Percentiles rank a stretch among this genome's conserved stretches.
phyloP scores from a whole-genome alignment of 768 basidiomycete genomes.

The Russula olivacea region DNA sequence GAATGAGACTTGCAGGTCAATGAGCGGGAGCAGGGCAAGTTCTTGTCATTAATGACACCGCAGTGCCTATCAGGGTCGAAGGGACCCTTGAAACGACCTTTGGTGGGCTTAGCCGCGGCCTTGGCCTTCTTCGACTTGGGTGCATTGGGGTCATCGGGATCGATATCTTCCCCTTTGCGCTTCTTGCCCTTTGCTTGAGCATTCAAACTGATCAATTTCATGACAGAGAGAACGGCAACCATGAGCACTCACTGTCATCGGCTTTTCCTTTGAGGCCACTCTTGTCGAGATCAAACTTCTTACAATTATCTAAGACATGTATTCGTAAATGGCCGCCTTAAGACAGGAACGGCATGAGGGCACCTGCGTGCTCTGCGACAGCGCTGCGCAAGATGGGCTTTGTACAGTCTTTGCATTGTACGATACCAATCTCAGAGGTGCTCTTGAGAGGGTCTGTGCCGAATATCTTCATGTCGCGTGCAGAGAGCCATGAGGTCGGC shows the following conservation, averaged over 20 bases:
- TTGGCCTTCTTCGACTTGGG: conserved; percentile 77
- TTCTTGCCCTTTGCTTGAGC: conserved; percentile 59
- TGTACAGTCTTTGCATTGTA: conserved; percentile 73
- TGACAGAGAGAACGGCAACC: background rate
- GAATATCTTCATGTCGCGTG: conserved; percentile 83
- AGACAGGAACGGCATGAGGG: conserved; percentile 23
- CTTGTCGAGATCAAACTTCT: conserved; percentile 50
- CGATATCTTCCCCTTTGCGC: conserved; percentile 72
- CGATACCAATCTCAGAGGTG: conserved; percentile 52
- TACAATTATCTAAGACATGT: conserved; percentile 48
- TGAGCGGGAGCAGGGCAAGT: conserved; percentile 85
- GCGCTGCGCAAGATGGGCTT: conserved; percentile 78
- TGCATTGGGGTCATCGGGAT: conserved; percentile 52
- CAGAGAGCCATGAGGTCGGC: conserved; percentile 80
- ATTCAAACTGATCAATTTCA: conserved; percentile 12
- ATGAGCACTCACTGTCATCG: conserved; percentile 36
- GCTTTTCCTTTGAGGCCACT: conserved; percentile 53
- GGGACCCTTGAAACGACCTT: conserved; percentile 77
- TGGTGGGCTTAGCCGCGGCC: conserved; percentile 62
- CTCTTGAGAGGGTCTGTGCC: conserved; percentile 64
- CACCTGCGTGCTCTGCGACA: conserved; percentile 71
- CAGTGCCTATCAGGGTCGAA: conserved; percentile 90
- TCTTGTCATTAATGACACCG: conserved; percentile 96
- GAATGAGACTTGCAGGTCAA: conserved; percentile 98
- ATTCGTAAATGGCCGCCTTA: background rate